Evolutionary conservation across 2,329 filamentous ascomycete species (phyloP).

Genomic region (Cryphonectria parasitica): DNA sequence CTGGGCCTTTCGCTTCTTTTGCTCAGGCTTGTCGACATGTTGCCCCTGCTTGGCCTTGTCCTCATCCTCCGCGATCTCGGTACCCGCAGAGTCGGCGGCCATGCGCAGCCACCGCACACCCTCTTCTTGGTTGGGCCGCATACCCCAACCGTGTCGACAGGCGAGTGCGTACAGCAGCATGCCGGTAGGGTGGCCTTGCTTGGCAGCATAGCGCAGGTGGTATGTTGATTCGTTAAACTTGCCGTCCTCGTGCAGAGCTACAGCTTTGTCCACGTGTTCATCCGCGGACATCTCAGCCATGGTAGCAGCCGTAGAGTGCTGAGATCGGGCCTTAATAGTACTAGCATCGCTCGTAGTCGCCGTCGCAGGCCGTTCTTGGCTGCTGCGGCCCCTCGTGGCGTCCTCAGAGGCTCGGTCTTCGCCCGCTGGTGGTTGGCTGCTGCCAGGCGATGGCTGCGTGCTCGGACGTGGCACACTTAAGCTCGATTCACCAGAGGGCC

Average conservation of each 20-base stretch:
- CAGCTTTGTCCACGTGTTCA: conserved; percentile 87
- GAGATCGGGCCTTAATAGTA: conserved; percentile 53
- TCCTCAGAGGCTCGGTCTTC: conserved; percentile 53
- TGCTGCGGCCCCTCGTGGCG: conserved; percentile 44
- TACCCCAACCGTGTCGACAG: conserved; percentile 96
- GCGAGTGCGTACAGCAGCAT: conserved; percentile 97
- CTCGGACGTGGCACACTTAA: conserved; percentile 48
- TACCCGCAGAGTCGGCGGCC: conserved; percentile 80
- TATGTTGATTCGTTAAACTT: conserved; percentile 93
- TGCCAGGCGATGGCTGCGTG: conserved; percentile 49
- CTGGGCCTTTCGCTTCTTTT: conserved; percentile 85
- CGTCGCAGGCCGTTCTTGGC: conserved; percentile 40
- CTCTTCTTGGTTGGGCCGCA: conserved; percentile 88
- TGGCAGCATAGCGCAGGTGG: conserved; percentile 86
- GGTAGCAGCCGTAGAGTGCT: conserved; percentile 51
- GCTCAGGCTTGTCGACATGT: conserved; percentile 67
- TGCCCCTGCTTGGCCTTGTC: conserved; percentile 66
- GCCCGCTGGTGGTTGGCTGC: conserved; percentile 51
- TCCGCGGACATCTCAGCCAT: conserved; percentile 76
- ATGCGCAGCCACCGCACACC: conserved; percentile 91
- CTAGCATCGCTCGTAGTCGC: conserved; percentile 58
- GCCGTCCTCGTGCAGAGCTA: conserved; percentile 86
- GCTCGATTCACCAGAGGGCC: conserved; percentile 22
- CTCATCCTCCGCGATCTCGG: conserved; percentile 84
- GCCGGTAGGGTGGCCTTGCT: conserved; percentile 82